These are phyloP conservation scores for Austroboletus niveus DNA, from an alignment of 1,284 basidiomycete genomes.

Conservation along the genomic window DNA sequence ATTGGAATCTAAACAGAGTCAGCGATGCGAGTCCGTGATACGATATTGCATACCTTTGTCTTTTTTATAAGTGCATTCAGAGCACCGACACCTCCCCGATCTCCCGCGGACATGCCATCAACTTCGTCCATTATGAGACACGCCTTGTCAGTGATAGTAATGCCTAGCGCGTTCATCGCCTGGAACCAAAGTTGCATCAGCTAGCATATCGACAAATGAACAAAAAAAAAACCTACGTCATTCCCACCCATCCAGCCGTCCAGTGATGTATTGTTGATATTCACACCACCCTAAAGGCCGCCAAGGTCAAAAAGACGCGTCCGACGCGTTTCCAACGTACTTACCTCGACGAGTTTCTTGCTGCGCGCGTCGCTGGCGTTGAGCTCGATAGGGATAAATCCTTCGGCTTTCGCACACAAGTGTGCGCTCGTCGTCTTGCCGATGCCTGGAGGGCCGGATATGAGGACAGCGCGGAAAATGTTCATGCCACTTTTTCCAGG, in stretches of 20 bases:
- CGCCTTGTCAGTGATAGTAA: slow-evolving; percentile 75
- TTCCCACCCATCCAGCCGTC: slow-evolving; percentile 82
- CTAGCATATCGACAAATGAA: neutral
- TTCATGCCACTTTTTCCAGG: slow-evolving; percentile 92
- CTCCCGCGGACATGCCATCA: slow-evolving; percentile 98
- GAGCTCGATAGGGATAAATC: slow-evolving; percentile 90
- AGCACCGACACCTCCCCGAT: slow-evolving; percentile 94
- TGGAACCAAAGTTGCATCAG: slow-evolving; percentile 22
- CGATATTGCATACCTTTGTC: slow-evolving; percentile 62
- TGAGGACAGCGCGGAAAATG: slow-evolving; percentile 81
- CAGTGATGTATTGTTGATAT: slow-evolving; percentile 84
- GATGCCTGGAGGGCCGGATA: slow-evolving; percentile 94
- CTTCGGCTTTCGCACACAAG: slow-evolving; percentile 83
- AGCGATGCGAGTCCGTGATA: neutral
- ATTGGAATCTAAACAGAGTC: slow-evolving; percentile 74
- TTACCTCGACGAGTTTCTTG: slow-evolving; percentile 93
- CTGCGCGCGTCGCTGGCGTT: slow-evolving; percentile 96
- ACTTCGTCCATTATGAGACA: slow-evolving; percentile 99
- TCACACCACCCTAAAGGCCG: slow-evolving; percentile 68
- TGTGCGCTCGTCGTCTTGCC: slow-evolving; percentile 98
- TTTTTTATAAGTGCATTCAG: slow-evolving; percentile 92
- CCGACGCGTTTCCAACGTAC: slow-evolving; percentile 1
- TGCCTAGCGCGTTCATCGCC: slow-evolving; percentile 66
- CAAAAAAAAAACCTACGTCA: slow-evolving; percentile 37
- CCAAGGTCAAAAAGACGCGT: neutral